Percentiles rank a stretch among this genome's conserved stretches.
These are phyloP conservation scores for Talaromyces sp. DNA, from an alignment of 2,329 filamentous ascomycete genomes.

Conservation along the genomic window DNA sequence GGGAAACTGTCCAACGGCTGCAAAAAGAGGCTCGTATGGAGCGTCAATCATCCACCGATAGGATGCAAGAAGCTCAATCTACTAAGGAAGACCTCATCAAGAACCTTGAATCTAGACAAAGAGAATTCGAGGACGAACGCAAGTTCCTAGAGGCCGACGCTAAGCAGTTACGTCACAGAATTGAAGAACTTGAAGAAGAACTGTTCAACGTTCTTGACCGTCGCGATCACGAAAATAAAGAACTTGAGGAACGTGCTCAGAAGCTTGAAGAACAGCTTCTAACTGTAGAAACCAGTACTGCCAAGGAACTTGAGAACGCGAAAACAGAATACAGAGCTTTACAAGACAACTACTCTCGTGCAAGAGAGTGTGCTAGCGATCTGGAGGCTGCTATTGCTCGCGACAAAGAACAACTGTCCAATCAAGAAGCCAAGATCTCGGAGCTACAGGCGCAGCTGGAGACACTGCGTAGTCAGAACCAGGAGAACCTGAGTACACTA, in stretches of 20 bases:
- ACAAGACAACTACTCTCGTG: slow-evolving; percentile 55
- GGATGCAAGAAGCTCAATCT: slow-evolving; percentile 78
- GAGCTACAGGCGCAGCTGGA: slow-evolving; percentile 52
- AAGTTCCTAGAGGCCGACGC: slow-evolving; percentile 79
- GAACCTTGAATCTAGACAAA: slow-evolving; percentile 89
- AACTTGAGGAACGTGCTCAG: slow-evolving; percentile 65
- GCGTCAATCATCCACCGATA: slow-evolving; percentile 60
- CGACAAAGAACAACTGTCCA: slow-evolving; percentile 50
- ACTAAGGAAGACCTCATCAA: slow-evolving; percentile 92
- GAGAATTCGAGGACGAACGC: slow-evolving; percentile 81
- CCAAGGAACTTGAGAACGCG: slow-evolving; percentile 41
- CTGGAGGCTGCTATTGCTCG: slow-evolving; percentile 57
- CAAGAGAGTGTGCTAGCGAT: slow-evolving; percentile 59
- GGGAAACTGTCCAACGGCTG: slow-evolving; percentile 62
- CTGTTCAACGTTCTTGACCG: slow-evolving; percentile 80
- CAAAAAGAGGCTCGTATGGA: slow-evolving; percentile 66
- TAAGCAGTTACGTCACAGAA: slow-evolving; percentile 67
- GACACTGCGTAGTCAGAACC: slow-evolving; percentile 51
- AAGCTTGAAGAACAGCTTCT: slow-evolving; percentile 70
- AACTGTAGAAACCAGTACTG: slow-evolving; percentile 49
- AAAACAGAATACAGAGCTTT: slow-evolving; percentile 55
- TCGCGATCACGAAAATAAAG: slow-evolving; percentile 74
- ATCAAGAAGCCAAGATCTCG: slow-evolving; percentile 41
- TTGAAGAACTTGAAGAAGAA: slow-evolving; percentile 90
- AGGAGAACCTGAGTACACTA: slow-evolving; percentile 54